phyloP scores from a whole-genome alignment of 192 early-diverging fungal species.

The Neocallimastix lanati region DNA sequence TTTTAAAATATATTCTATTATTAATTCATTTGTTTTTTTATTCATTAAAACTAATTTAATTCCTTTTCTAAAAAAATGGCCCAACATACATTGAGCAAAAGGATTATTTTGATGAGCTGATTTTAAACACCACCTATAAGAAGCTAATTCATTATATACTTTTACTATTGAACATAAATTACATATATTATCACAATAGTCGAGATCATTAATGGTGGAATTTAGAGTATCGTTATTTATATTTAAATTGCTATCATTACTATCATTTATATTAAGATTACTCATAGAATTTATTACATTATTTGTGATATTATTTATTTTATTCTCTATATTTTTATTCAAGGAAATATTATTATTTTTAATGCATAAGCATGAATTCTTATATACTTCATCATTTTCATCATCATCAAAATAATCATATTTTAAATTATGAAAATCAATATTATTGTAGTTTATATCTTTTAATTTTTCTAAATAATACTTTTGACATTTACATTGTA shows the following conservation, averaged over 20 bases:
- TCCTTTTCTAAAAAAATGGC: neutral
- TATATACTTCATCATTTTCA: neutral
- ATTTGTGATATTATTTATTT: too few relatives aligned
- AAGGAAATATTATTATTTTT: neutral
- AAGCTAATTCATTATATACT: neutral
- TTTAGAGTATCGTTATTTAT: neutral
- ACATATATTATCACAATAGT: neutral
- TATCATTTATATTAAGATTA: too few relatives aligned
- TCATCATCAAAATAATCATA: neutral
- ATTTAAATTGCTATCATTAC: neutral
- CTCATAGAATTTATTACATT: too few relatives aligned
- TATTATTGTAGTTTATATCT: neutral
- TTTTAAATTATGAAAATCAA: neutral
- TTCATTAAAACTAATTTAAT: neutral
- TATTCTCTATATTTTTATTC: neutral
- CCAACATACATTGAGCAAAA: neutral
- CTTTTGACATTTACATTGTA: neutral
- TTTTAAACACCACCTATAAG: neutral
- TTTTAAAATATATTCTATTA: neutral
- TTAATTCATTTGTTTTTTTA: neutral
- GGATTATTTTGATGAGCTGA: neutral
- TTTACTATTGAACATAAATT: neutral
- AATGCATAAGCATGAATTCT: neutral
- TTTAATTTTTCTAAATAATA: neutral
- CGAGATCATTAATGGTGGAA: neutral